phyloP scores from a whole-genome alignment of 805 yeast species.

The Kodamaea kaohsiungensis region DNA sequence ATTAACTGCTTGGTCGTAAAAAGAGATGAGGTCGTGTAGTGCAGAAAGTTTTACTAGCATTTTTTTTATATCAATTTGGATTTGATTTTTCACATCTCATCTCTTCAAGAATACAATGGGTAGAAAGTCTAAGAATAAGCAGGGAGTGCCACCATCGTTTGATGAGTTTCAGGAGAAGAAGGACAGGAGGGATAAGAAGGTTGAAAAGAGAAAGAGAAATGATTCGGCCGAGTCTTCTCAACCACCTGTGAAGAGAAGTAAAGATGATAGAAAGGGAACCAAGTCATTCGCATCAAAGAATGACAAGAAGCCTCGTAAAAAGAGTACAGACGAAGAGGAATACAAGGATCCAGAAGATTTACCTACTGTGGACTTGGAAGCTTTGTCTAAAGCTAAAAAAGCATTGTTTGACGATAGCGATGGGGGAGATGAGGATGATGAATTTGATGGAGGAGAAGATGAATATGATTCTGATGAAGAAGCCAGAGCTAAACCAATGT shows the following conservation, averaged over 20 bases:
- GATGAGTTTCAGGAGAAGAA: conserved; percentile 68
- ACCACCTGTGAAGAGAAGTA: conserved; percentile 9
- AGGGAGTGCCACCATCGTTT: conserved; percentile 85
- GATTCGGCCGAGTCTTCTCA: conserved; percentile 15
- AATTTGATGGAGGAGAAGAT: conserved; percentile 41
- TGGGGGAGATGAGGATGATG: conserved; percentile 44
- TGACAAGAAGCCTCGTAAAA: conserved; percentile 17
- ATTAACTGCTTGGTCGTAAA: background rate
- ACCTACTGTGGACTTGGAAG: conserved; percentile 70
- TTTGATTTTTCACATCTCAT: conserved; percentile 12
- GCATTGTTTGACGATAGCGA: conserved; percentile 77
- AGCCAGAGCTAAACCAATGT: conserved; percentile 64
- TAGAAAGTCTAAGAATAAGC: conserved; percentile 89
- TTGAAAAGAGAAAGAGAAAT: conserved; percentile 14
- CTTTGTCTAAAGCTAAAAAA: conserved; percentile 67
- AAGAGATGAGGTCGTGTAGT: conserved; percentile 13
- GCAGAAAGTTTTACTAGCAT: conserved; percentile 1
- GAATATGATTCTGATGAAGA: conserved; percentile 63
- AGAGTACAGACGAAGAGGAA: conserved; percentile 35
- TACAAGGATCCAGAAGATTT: conserved; percentile 40
- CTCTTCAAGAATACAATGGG: conserved; percentile 57
- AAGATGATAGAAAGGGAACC: conserved; percentile 16
- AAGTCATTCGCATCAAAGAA: conserved; percentile 20
- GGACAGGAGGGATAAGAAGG: conserved; percentile 20
- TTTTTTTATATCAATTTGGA: background rate